Percentiles rank a stretch among this genome's conserved stretches.
These are phyloP conservation scores for Jatropha curcas DNA, from an alignment of 345 rosid genomes.

Conservation along the genomic window DNA sequence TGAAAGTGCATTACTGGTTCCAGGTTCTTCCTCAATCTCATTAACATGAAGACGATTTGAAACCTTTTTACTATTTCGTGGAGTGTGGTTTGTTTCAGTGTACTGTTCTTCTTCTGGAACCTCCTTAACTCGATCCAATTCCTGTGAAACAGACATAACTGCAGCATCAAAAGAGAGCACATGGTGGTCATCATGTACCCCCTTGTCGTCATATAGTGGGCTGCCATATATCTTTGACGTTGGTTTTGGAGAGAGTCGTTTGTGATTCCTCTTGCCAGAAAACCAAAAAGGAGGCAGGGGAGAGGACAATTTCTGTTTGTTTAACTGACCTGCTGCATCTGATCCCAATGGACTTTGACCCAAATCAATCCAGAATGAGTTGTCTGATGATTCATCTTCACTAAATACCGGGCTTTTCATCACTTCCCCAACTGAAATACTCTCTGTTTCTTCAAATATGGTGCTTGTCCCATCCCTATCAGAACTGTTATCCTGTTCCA, in stretches of 20 bases:
- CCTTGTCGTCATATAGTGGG: constrained; percentile 66
- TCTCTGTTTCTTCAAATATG: constrained; percentile 90
- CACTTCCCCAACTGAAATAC: constrained; percentile 89
- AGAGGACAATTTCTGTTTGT: constrained; percentile 58
- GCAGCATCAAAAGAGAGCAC: constrained; percentile 95
- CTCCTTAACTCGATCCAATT: constrained; percentile 53
- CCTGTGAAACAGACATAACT: constrained; percentile 83
- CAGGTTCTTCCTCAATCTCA: constrained; percentile 83
- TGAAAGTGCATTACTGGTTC: constrained; percentile 24
- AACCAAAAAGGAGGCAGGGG: constrained; percentile 74
- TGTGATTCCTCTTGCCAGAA: constrained; percentile 62
- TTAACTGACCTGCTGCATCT: constrained; percentile 52
- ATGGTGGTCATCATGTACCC: constrained; percentile 50
- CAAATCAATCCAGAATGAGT: constrained; percentile 88
- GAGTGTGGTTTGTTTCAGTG: constrained; percentile 23
- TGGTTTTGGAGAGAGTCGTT: constrained; percentile 59
- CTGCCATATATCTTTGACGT: constrained; percentile 64
- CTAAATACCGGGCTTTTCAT: constrained; percentile 98
- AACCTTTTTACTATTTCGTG: constrained; percentile 26
- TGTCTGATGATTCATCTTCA: constrained; percentile 92
- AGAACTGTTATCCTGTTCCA: constrained; percentile 79
- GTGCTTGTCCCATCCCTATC: constrained; percentile 88
- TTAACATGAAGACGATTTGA: constrained; percentile 27
- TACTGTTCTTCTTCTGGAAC: constrained; percentile 53
- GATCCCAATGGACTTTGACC: constrained; percentile 93